Base-by-base conservation (phyloP, 1,284 basidiomycete genomes). In the Earliella scabrosa region DNA sequence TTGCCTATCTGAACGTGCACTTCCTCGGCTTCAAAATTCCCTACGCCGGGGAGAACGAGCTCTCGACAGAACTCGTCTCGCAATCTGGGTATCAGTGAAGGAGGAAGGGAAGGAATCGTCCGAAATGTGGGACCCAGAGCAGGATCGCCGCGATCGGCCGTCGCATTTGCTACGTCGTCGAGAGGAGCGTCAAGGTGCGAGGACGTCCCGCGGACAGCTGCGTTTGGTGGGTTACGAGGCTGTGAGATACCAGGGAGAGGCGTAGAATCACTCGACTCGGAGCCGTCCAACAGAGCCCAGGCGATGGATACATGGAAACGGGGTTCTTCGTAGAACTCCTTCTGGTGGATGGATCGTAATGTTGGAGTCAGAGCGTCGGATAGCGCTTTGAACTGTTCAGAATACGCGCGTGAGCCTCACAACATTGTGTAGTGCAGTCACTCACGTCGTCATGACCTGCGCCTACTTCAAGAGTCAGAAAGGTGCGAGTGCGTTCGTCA, bases 281-380 rank as follows among this genome's bases (percentile, higher is more conserved):
- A 23, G 2, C 32, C 32, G 32, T 72, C 69, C 48, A 87, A 78
- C 50, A 92, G 76, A 10, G 86, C 84, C 92, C 93, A 94, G 9
- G 83, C 91, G 50, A 95, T 82, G 1, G 92, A 93, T 11, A 85
- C 81, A 66, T 95, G 93, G 66, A 93, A 94, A 29, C 84, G 81
- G 16, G 93, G 90, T 38, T 82, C 74, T 21, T 74, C 65, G 68
- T 95, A 94, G 71, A 88, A 94, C 51, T 81, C 79, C 63, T 85
- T 83, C 59, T 93, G 90, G 35, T 85, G 83, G 31, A 92, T 75
- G 7, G 71, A 65, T 13, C 72, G 74, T 36, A 93, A 72, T 2
- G 75, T 74, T 2, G 87, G 83, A 2, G 77, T 74, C 38, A 93
- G 69, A 14, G 75, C 72, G 44, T 81, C 74, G 1, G 82, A 75